Base-by-base conservation (phyloP, 768 basidiomycete genomes). In the Collybiopsis confluens region DNA sequence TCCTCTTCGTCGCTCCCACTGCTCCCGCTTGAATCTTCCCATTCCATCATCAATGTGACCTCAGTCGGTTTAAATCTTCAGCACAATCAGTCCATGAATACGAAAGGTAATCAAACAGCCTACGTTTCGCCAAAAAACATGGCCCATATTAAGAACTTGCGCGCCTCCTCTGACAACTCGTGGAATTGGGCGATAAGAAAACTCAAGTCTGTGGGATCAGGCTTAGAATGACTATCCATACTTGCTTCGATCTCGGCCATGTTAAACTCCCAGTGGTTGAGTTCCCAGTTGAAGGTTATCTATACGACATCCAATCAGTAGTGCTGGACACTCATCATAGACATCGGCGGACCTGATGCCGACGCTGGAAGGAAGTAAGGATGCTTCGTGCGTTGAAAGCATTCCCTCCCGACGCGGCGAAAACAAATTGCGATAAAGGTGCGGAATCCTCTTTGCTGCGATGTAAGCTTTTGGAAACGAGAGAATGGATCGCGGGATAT, bases 81-180 rank as follows among this genome's bases (percentile, higher is more conserved):
- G 20, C 33, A 50, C 15, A 50, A 44, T 59, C 21, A 40, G 45
- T 18, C 18, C 16, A 49, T 24, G 20, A 27, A 16, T 16, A 4
- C n/a, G 49, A n/a, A 13, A 26, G n/a, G 27, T 27, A 6, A 16
- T 16, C 30, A 35, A 4, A 23, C 37, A 35, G 73, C 79, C 54
- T 59, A 86, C 83, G 82, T 84, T 59, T 85, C 79, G 3, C 86
- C 88, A 58, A 88, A 87, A 62, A 86, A 80, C 7, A 82, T 80
- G 15, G 85, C 86, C 86, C 86, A 88, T 36, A 78, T 68, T 15
- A 90, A 70, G 62, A 83, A 88, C 56, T 81, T 86, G 56, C 73
- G 71, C 1, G 84, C 84, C 56, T 86, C 86, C 27, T 79, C 77
- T 2, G 82, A 79, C 18, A 88, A 72, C 60, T 82, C 78, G 53